Percentiles rank a stretch among this genome's conserved stretches.
These are phyloP conservation scores for Biscogniauxia sp. DNA, from an alignment of 2,329 filamentous ascomycete genomes.

Conservation along the genomic window DNA sequence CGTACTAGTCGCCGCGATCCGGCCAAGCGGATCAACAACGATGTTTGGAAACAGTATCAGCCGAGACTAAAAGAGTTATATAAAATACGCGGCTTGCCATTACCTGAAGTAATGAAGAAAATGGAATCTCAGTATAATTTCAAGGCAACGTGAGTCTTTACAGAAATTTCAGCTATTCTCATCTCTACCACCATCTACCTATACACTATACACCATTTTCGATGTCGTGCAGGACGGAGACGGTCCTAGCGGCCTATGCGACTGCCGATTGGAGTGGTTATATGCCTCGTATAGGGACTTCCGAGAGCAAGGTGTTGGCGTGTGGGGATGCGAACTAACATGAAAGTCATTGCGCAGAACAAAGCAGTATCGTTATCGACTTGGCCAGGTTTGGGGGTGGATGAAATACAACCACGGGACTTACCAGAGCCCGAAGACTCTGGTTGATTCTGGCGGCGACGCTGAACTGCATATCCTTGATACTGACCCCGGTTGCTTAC, in stretches of 20 bases:
- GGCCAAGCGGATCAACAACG: neutral
- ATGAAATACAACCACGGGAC: slow-evolving; percentile 14
- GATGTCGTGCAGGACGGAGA: neutral
- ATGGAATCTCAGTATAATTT: slow-evolving; percentile 11
- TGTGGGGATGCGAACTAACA: neutral
- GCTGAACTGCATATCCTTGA: neutral
- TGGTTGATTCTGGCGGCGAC: neutral
- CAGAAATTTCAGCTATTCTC: neutral
- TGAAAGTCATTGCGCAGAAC: neutral
- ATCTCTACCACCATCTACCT: too few species aligned
- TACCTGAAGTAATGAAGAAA: slow-evolving; percentile 7
- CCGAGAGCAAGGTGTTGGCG: neutral
- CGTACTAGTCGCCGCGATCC: neutral
- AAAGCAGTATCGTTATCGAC: slow-evolving; percentile 16
- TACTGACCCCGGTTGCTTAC: neutral
- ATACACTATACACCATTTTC: too few species aligned
- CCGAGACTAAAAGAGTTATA: slow-evolving; percentile 7
- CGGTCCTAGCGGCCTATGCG: neutral
- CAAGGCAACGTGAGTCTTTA: slow-evolving; percentile 12
- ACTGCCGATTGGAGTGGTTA: neutral
- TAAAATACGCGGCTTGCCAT: slow-evolving; percentile 1
- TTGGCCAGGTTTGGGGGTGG: slow-evolving; percentile 17
- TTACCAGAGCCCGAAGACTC: neutral
- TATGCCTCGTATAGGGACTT: neutral
- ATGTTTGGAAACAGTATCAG: slow-evolving; percentile 6